These are phyloP conservation scores for Ustilago cynodontis DNA, from an alignment of 1,284 basidiomycete genomes.

Conservation along the genomic window DNA sequence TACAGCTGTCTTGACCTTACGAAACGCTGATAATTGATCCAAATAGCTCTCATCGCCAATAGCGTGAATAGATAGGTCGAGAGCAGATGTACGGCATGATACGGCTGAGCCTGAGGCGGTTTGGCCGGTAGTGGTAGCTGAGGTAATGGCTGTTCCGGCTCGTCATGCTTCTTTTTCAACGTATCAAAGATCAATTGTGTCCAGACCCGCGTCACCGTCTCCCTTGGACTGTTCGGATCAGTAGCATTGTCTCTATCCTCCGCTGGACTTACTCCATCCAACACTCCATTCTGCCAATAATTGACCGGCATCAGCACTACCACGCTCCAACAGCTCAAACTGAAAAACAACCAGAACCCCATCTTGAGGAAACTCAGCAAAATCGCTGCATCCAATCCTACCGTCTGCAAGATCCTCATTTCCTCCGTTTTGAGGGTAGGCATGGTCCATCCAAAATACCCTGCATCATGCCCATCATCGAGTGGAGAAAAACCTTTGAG, in stretches of 20 bases:
- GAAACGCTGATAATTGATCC: slow-evolving; percentile 89
- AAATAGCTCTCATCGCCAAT: slow-evolving; percentile 85
- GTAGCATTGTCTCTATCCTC: slow-evolving; percentile 52
- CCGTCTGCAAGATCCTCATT: slow-evolving; percentile 93
- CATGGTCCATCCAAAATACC: slow-evolving; percentile 93
- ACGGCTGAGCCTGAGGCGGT: slow-evolving; percentile 68
- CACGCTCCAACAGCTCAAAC: slow-evolving; percentile 77
- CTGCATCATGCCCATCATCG: slow-evolving; percentile 79
- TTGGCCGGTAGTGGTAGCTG: slow-evolving; percentile 49
- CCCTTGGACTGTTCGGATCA: slow-evolving; percentile 7
- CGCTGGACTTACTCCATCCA: slow-evolving; percentile 67
- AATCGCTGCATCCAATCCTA: slow-evolving; percentile 94
- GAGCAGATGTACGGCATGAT: slow-evolving; percentile 79
- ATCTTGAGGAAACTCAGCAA: slow-evolving; percentile 95
- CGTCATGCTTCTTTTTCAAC: slow-evolving; percentile 16
- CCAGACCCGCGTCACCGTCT: slow-evolving; percentile 35
- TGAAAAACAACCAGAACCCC: slow-evolving; percentile 86
- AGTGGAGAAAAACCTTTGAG: slow-evolving; percentile 94
- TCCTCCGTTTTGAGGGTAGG: slow-evolving; percentile 91
- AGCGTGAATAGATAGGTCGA: slow-evolving; percentile 94
- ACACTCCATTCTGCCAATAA: slow-evolving; percentile 65
- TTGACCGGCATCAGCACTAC: slow-evolving; percentile 69
- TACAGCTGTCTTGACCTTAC: slow-evolving; percentile 92
- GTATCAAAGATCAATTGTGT: slow-evolving; percentile 29
- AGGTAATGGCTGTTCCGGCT: slow-evolving; percentile 50